Conservation (phyloP, 352 stramenopile genomes). For the Phytopythium litorale region DNA sequence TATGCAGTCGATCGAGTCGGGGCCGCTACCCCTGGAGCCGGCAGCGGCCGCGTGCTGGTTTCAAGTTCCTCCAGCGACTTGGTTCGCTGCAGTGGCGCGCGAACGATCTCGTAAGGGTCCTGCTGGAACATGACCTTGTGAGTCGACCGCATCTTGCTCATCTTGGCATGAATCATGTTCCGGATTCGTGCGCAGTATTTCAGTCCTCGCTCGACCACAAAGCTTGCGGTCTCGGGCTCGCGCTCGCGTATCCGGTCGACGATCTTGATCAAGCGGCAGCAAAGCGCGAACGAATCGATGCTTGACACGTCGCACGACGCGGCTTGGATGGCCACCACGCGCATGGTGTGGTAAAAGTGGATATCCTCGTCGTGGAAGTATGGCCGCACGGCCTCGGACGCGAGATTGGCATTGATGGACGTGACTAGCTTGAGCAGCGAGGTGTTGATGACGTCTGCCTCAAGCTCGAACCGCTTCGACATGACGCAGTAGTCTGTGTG, state of each 20-base stretch:
- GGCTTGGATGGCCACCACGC: constrained; percentile 64
- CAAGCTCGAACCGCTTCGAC: constrained; percentile 69
- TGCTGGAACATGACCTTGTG: constrained; percentile 81
- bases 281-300: constrained; percentile 75
- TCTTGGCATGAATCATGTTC: constrained; percentile 82
- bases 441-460: constrained; percentile 77
- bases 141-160: constrained; percentile 82
- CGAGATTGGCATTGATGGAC: constrained; percentile 57
- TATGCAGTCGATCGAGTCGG: constrained; percentile 32
- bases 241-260: constrained; percentile 64
- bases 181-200: constrained; percentile 61
- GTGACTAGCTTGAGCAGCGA: constrained; percentile 44
- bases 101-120: constrained; percentile 26
- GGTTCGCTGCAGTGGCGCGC: constrained; percentile 59
- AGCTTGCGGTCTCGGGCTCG: constrained; percentile 40
- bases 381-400: constrained; percentile 24
- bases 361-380: constrained; percentile 55
- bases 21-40: constrained; percentile 1
- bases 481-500: constrained; percentile 82
- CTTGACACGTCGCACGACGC: constrained; percentile 70
- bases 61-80: constrained; percentile 77
- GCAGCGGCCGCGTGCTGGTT: constrained; percentile 16
- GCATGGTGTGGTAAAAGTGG: constrained; percentile 70
- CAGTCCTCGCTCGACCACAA: constrained; percentile 38
- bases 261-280: constrained; percentile 74